Evolutionary conservation across 108 stramenopile genomes (phyloP).

Genomic region (Conticribra weissflogii): DNA sequence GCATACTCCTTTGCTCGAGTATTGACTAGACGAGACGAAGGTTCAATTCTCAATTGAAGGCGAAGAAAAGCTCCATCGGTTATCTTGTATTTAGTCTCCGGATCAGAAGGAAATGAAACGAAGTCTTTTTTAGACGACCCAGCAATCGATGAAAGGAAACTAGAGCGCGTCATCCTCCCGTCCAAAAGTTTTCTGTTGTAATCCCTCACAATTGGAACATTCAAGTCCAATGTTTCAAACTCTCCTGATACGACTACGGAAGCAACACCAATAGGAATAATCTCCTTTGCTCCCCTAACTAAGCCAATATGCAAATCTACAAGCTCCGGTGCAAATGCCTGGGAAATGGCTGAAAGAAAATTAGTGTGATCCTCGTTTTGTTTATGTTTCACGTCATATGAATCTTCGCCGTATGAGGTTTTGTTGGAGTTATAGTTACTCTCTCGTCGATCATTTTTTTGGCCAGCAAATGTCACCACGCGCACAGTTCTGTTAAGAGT

Average conservation of each 20-base stretch:
- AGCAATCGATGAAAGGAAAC: too few relatives aligned
- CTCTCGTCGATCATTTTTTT: background rate
- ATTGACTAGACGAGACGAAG: background rate
- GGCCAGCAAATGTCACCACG: background rate
- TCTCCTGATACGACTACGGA: conserved; percentile 60
- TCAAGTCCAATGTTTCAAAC: conserved; percentile 56
- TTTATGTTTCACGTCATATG: background rate
- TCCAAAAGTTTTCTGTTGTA: background rate
- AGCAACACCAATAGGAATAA: conserved; percentile 55
- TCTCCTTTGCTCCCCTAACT: conserved; percentile 31
- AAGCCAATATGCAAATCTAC: conserved; percentile 11
- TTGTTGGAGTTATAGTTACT: background rate
- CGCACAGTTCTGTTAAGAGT: background rate
- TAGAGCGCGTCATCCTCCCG: conserved; percentile 8
- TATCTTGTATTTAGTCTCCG: conserved; percentile 8
- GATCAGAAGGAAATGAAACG: conserved; percentile 5
- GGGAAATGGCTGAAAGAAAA: background rate
- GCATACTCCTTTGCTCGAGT: background rate
- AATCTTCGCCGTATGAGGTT: background rate
- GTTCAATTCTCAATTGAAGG: background rate
- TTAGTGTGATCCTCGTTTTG: background rate
- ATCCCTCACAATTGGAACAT: conserved; percentile 1
- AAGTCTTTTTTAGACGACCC: background rate
- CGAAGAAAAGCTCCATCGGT: conserved; percentile 1
- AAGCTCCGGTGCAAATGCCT: background rate